Conservation (phyloP, 2,329 filamentous ascomycete species). For the Magnaporthiopsis rhizophila region DNA sequence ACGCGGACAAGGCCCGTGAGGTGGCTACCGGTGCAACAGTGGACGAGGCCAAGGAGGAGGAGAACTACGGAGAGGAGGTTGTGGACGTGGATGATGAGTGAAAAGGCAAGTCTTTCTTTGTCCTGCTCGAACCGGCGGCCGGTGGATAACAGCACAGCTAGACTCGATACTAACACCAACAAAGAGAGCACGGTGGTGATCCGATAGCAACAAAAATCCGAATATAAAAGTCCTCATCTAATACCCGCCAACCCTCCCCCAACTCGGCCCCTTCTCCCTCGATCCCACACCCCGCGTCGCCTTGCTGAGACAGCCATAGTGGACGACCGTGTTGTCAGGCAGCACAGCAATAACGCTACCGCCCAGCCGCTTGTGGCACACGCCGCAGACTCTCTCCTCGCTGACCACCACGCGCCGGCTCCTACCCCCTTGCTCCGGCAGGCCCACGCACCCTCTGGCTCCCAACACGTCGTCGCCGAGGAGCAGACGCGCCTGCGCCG, state of each 20-base stretch:
- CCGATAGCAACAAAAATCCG: background rate
- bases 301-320: slow-evolving; percentile 64
- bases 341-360: slow-evolving; percentile 86
- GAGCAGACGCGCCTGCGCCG: slow-evolving; percentile 63
- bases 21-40: slow-evolving; percentile 22
- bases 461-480: slow-evolving; percentile 48
- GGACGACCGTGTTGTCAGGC: slow-evolving; percentile 73
- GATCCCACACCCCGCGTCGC: slow-evolving; percentile 31
- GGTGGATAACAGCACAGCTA: too few relatives aligned
- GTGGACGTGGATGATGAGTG: too few relatives aligned
- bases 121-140: too few relatives aligned
- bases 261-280: slow-evolving; percentile 9
- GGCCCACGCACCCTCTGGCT: slow-evolving; percentile 10
- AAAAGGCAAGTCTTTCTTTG: too few relatives aligned
- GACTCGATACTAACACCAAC: background rate
- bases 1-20: slow-evolving; percentile 54
- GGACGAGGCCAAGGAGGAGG: slow-evolving; percentile 56
- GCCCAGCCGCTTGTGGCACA: slow-evolving; percentile 88
- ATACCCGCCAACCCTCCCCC: slow-evolving; percentile 18
- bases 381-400: slow-evolving; percentile 83
- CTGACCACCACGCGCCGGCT: slow-evolving; percentile 67
- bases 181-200: background rate
- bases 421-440: slow-evolving; percentile 43
- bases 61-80: slow-evolving; percentile 81
- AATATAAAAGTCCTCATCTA: background rate